Conservation (phyloP, 2,329 filamentous ascomycete genomes). For the Ilyonectria destructans region DNA sequence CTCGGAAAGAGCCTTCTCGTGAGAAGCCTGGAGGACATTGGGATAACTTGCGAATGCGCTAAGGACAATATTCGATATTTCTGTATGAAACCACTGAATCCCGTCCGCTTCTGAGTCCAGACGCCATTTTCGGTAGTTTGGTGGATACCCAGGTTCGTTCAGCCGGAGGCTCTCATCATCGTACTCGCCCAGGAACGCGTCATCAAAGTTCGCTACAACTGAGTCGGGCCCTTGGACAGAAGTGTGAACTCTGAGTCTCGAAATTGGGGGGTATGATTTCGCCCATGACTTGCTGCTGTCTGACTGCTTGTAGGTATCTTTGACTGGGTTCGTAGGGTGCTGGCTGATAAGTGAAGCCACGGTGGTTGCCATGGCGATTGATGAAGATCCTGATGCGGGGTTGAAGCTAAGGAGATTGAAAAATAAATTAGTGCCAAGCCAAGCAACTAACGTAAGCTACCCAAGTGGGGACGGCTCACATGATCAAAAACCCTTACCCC, state of each 20-base stretch:
- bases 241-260: constrained; percentile 8
- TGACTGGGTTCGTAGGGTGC: constrained; percentile 1
- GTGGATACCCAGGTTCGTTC: not conserved
- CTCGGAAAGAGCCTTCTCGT: constrained; percentile 16
- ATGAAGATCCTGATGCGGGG: not conserved
- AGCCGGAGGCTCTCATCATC: constrained; percentile 6
- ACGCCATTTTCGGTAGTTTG: constrained; percentile 17
- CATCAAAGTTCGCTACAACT: constrained; percentile 5
- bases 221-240: constrained; percentile 2
- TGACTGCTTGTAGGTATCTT: constrained; percentile 3
- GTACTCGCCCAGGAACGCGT: constrained; percentile 1
- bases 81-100: constrained; percentile 16
- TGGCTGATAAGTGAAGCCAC: not conserved
- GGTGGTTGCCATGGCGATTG: constrained; percentile 2
- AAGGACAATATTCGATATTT: constrained; percentile 19
- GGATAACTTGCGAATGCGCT: constrained; percentile 15
- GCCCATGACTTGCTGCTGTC: constrained; percentile 4
- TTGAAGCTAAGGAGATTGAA: not conserved
- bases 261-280: constrained; percentile 6
- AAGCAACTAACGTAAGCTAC: too few relatives aligned
- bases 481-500: too few relatives aligned
- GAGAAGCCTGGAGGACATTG: constrained; percentile 7
- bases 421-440: too few relatives aligned
- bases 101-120: constrained; percentile 11
- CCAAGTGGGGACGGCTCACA: too few relatives aligned